Percentiles rank a stretch among this genome's conserved stretches.
phyloP scores from a whole-genome alignment of 2,329 filamentous ascomycete genomes.

The Emmonsiellopsis sp. region DNA sequence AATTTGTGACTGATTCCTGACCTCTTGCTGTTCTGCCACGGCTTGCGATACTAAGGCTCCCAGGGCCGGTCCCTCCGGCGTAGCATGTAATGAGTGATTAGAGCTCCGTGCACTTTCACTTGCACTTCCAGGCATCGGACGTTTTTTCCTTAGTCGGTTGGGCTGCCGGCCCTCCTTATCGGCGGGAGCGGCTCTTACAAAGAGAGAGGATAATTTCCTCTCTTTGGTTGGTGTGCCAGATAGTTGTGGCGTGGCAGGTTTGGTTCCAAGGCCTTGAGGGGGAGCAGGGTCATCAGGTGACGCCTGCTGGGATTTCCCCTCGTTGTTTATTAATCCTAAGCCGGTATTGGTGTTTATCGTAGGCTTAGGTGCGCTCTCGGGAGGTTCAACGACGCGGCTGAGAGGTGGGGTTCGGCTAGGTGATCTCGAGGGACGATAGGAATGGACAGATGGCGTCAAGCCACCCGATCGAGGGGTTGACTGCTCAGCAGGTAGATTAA shows the following conservation, averaged over 20 bases:
- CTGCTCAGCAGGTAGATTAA: constrained; percentile 7
- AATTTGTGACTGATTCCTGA: constrained; percentile 22
- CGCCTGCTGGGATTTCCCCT: neutral
- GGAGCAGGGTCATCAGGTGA: constrained; percentile 8
- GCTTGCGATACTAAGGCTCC: constrained; percentile 20
- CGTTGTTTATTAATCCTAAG: neutral
- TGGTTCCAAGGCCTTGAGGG: constrained; percentile 37
- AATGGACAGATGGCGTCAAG: constrained; percentile 22
- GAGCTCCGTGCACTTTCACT: constrained; percentile 90
- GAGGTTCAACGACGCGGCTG: constrained; percentile 11
- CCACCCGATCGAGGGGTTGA: constrained; percentile 37
- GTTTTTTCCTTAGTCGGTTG: constrained; percentile 87
- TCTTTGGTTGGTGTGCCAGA: constrained; percentile 54
- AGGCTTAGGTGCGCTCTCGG: constrained; percentile 6
- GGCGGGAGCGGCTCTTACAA: constrained; percentile 57
- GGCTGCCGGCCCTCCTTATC: constrained; percentile 57
- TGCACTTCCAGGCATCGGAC: constrained; percentile 60
- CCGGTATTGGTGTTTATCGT: constrained; percentile 2
- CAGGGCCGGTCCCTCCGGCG: constrained; percentile 35
- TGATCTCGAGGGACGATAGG: constrained; percentile 18
- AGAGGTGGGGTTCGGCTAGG: constrained; percentile 20
- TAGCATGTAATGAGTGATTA: constrained; percentile 58
- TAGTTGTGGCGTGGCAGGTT: constrained; percentile 31
- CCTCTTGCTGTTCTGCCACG: constrained; percentile 19
- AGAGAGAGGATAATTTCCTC: constrained; percentile 58